Percentiles rank a stretch among this genome's conserved stretches.
These are phyloP conservation scores for Centrapalus pauciflorus DNA, from an alignment of 129 eudicot species.

Conservation along the genomic window DNA sequence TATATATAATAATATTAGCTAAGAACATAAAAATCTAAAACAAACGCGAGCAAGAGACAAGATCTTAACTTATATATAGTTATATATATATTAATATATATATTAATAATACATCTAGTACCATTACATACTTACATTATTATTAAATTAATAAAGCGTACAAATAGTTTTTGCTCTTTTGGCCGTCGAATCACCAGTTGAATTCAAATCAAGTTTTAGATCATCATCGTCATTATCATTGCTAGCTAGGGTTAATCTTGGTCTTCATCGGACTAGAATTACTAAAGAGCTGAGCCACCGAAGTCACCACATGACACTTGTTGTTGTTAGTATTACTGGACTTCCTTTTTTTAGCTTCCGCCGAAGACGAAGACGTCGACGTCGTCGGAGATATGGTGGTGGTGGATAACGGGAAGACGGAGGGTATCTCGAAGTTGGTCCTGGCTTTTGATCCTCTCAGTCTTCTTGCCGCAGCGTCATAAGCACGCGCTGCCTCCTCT, in stretches of 20 bases:
- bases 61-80: too few species aligned
- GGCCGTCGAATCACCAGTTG: background rate
- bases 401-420: conserved; percentile 41
- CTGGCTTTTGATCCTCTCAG: conserved; percentile 77
- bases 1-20: too few species aligned
- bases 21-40: too few species aligned
- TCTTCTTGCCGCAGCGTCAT: conserved; percentile 84
- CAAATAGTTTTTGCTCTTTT: conserved; percentile 11
- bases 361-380: conserved; percentile 20
- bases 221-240: background rate
- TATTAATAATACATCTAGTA: background rate
- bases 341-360: conserved; percentile 28
- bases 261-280: conserved; percentile 17
- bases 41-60: too few species aligned
- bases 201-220: conserved; percentile 26
- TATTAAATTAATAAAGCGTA: background rate
- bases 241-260: conserved; percentile 7
- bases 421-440: conserved; percentile 66
- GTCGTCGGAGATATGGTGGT: conserved; percentile 10
- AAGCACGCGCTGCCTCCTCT: conserved; percentile 90
- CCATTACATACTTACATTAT: conserved; percentile 12
- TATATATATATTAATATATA: too few species aligned
- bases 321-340: background rate
- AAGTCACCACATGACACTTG: conserved; percentile 42
- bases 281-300: conserved; percentile 52